These are phyloP conservation scores for Colletotrichum limetticola DNA, from an alignment of 2,329 filamentous ascomycete genomes.

Conservation along the genomic window DNA sequence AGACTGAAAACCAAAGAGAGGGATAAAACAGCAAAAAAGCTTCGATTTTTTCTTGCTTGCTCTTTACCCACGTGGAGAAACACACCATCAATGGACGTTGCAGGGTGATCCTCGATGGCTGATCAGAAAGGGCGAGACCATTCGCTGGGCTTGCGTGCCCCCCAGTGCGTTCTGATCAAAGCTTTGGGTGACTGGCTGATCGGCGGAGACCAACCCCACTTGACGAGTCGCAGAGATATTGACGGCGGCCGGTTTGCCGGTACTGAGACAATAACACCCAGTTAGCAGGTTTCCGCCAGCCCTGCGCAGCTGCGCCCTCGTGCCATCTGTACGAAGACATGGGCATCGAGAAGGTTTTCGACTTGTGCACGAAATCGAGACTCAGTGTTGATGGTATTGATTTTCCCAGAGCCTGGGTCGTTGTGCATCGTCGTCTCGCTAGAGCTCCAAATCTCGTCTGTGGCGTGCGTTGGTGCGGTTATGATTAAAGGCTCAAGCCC, in stretches of 20 bases:
- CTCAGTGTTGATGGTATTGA: not conserved
- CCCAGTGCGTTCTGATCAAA: not conserved
- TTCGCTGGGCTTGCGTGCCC: not conserved
- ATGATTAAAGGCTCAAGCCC: slow-evolving; percentile 33
- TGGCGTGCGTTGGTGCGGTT: slow-evolving; percentile 22
- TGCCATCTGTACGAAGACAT: not conserved
- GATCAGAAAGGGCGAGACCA: slow-evolving; percentile 25
- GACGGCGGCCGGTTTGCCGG: slow-evolving; percentile 1
- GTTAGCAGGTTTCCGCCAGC: not conserved
- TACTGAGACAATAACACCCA: not conserved
- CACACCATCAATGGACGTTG: slow-evolving; percentile 6
- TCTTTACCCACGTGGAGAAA: slow-evolving; percentile 16
- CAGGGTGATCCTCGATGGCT: slow-evolving; percentile 8
- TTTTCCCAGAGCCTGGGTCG: too few relatives aligned
- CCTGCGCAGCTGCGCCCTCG: not conserved
- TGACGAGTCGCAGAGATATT: slow-evolving; percentile 16
- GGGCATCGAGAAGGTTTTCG: not conserved
- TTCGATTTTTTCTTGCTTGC: not conserved
- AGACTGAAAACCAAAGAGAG: not conserved
- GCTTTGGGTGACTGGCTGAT: slow-evolving; percentile 8
- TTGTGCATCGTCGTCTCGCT: not conserved
- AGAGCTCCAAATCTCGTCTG: slow-evolving; percentile 8
- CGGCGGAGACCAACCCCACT: slow-evolving; percentile 9
- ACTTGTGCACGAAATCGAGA: not conserved
- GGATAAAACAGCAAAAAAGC: slow-evolving; percentile 1